phyloP scores from a whole-genome alignment of 2,329 filamentous ascomycete genomes.

The Apiospora pterosperma region DNA sequence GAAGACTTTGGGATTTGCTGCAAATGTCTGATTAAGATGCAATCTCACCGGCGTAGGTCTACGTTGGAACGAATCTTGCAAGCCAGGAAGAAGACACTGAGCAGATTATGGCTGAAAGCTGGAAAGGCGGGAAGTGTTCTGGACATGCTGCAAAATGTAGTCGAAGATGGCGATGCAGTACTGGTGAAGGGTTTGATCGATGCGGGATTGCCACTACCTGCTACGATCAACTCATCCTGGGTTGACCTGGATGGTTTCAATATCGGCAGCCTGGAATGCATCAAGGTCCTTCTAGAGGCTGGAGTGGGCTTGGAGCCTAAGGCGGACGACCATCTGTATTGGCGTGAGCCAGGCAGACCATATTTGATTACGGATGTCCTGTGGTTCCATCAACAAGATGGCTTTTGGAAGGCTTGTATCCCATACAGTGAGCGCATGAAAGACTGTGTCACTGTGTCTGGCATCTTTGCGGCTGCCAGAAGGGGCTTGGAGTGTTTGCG shows the following conservation, averaged over 20 bases:
- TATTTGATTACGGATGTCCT: too few relatives aligned
- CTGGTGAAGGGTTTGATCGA: background rate
- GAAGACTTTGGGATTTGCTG: background rate
- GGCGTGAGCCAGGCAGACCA: too few relatives aligned
- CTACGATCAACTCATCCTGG: background rate
- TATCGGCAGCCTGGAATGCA: background rate
- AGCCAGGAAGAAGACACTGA: background rate
- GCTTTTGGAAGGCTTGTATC: too few relatives aligned
- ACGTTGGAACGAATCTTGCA: background rate
- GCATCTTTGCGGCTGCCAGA: background rate
- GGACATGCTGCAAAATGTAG: background rate
- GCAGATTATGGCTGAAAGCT: background rate
- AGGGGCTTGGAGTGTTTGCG: background rate
- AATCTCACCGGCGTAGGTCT: background rate
- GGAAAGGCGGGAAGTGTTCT: too few relatives aligned
- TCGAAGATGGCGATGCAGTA: background rate
- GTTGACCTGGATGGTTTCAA: too few relatives aligned
- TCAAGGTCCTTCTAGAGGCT: background rate
- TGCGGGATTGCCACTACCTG: background rate
- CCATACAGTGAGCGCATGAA: accelerated
- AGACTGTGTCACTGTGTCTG: background rate
- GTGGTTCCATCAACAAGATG: too few relatives aligned
- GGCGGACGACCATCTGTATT: background rate
- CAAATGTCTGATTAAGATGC: background rate
- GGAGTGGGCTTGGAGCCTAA: background rate